Percentiles rank a stretch among this genome's conserved stretches.
Evolutionary conservation across 345 rosid genomes (phyloP).

Genomic region (Angophora floribunda): DNA sequence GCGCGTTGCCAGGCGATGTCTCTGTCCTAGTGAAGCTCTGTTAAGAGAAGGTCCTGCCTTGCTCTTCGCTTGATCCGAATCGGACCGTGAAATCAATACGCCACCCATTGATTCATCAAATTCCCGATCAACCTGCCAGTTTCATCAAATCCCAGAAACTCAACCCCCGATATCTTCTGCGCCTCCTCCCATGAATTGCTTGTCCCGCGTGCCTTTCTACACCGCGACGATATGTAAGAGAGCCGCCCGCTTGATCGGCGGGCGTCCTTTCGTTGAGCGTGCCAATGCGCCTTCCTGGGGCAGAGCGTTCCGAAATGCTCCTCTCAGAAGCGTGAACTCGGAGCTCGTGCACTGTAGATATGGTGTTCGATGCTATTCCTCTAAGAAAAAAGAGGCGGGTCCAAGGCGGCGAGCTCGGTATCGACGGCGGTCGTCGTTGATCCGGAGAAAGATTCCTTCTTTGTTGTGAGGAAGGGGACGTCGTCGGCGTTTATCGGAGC

Average conservation of each 20-base stretch:
- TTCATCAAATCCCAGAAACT: neutral
- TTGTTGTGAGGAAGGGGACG: slow-evolving; percentile 76
- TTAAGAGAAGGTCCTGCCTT: neutral
- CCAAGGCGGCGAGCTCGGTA: slow-evolving; percentile 1
- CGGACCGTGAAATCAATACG: neutral
- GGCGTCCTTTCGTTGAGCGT: slow-evolving; percentile 12
- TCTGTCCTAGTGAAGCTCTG: neutral
- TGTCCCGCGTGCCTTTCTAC: slow-evolving; percentile 43
- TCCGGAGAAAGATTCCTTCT: slow-evolving; percentile 59
- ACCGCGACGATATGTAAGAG: slow-evolving; percentile 32
- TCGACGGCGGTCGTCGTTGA: slow-evolving; percentile 18
- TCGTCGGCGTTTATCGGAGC: slow-evolving; percentile 64
- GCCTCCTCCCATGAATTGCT: slow-evolving; percentile 31
- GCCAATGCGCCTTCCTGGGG: slow-evolving; percentile 6
- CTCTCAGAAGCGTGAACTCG: slow-evolving; percentile 10
- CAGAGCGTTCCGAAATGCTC: slow-evolving; percentile 4
- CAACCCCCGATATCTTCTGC: neutral
- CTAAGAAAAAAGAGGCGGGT: slow-evolving; percentile 5
- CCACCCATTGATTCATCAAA: neutral
- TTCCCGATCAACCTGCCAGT: neutral
- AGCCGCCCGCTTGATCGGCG: slow-evolving; percentile 16
- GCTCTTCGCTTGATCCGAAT: neutral
- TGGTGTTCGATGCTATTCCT: slow-evolving; percentile 38
- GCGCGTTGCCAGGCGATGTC: neutral
- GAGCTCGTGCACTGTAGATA: slow-evolving; percentile 12